A percentile compares a stretch with the other conserved stretches of the same genome.
Conservation (phyloP, 1,284 basidiomycete species). For the Sporisorium graminicola region DNA sequence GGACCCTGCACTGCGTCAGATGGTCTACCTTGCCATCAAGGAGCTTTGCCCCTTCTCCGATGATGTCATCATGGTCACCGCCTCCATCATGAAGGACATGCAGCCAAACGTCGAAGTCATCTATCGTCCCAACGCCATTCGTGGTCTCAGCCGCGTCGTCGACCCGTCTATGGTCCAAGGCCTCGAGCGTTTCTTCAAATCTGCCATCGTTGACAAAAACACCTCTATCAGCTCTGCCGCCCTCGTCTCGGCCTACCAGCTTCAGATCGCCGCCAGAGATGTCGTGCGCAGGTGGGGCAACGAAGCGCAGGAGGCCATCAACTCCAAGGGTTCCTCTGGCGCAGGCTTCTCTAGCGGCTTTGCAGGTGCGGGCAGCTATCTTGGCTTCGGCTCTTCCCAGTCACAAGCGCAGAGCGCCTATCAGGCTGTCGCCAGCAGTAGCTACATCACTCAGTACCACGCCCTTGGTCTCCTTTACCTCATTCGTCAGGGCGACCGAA, state of each 20-base stretch:
- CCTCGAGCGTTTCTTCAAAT: constrained; percentile 98
- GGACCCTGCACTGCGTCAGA: constrained; percentile 95
- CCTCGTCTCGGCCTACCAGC: constrained; percentile 95
- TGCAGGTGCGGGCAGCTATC: constrained; percentile 72
- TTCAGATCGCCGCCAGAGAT: constrained; percentile 91
- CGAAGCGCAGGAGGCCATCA: constrained; percentile 96
- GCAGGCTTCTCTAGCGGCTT: constrained; percentile 66
- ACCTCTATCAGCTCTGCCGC: constrained; percentile 95
- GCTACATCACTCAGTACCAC: constrained; percentile 96
- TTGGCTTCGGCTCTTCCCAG: constrained; percentile 59
- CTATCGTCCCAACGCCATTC: constrained; percentile 96
- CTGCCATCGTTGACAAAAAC: constrained; percentile 97
- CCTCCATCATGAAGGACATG: constrained; percentile 99
- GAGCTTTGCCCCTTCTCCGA: constrained; percentile 95
- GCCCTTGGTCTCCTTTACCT: constrained; percentile 93
- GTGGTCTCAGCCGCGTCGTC: constrained; percentile 94
- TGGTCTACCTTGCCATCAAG: constrained; percentile 99
- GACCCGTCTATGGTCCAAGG: constrained; percentile 98
- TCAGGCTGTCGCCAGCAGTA: constrained; percentile 76
- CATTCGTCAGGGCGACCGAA: constrained; percentile 95
- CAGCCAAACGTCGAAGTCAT: constrained; percentile 98
- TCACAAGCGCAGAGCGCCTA: constrained; percentile 75
- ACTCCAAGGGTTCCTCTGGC: constrained; percentile 67
- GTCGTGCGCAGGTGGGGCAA: constrained; percentile 92
- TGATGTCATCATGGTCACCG: constrained; percentile 98